Conservation (phyloP, 495 filamentous ascomycete genomes). For the Penicillium nucicola region DNA sequence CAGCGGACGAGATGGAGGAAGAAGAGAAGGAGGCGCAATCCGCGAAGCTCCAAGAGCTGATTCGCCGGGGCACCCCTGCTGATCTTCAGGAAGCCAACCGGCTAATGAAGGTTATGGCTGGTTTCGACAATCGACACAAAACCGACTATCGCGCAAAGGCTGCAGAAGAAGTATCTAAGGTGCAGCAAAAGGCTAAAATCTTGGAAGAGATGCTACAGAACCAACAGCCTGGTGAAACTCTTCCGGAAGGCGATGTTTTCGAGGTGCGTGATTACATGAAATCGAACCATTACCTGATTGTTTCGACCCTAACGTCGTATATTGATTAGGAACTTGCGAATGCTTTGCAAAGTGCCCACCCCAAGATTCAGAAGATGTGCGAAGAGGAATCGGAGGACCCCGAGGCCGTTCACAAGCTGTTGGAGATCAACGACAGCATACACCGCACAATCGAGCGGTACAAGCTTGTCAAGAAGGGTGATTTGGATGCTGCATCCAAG, state of each 20-base stretch:
- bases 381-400: slow-evolving; percentile 97
- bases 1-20: slow-evolving; percentile 98
- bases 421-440: slow-evolving; percentile 99
- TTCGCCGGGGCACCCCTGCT: slow-evolving; percentile 83
- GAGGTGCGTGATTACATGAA: slow-evolving; percentile 50
- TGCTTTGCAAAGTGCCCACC: slow-evolving; percentile 87
- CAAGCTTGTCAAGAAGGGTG: slow-evolving; percentile 89
- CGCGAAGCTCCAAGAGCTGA: slow-evolving; percentile 94
- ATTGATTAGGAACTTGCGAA: slow-evolving; percentile 73
- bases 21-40: slow-evolving; percentile 93
- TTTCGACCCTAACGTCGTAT: slow-evolving; percentile 3
- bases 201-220: slow-evolving; percentile 90
- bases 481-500: slow-evolving; percentile 80
- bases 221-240: slow-evolving; percentile 75
- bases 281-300: background rate
- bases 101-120: slow-evolving; percentile 98
- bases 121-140: slow-evolving; percentile 89
- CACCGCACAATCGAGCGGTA: slow-evolving; percentile 94
- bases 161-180: slow-evolving; percentile 88
- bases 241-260: slow-evolving; percentile 89
- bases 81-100: slow-evolving; percentile 95
- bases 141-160: slow-evolving; percentile 98
- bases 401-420: slow-evolving; percentile 89
- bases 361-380: slow-evolving; percentile 99
- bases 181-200: slow-evolving; percentile 87